Base-by-base conservation (phyloP, 169 alveolate genomes). In the Plasmodium inui region DNA sequence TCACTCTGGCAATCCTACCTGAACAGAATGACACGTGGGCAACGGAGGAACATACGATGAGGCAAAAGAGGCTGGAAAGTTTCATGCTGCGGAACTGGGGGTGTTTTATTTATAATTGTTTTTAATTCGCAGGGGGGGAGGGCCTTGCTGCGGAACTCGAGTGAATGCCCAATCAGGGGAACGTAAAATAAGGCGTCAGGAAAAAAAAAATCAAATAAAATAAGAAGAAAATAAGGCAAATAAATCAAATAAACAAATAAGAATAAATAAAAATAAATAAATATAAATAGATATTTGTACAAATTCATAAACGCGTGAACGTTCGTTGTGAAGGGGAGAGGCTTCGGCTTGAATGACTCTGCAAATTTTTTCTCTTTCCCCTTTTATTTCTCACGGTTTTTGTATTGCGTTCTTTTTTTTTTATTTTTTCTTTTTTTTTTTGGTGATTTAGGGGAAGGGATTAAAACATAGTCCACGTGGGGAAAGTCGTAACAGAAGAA, bases 21-120 rank as follows among this genome's bases (percentile, higher is more conserved):
- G 88, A 81, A 44, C 88, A 19, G 41, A 6, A 28, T 6, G 78
- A 46, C 34, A 81, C 3, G 41, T 81, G 72, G 67, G 74, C 70
- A 46, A 81, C 67, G 53, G 76, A 50, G 46, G 88, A 81, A 46
- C 57, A 32, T 46, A 81, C 46, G 88, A 50, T 3, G 70, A 81
- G 22, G 37, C 6, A 81, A 81, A 50, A 10, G 70, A 81, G 70
- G 28, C 71, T 81, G 50, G 70, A 53, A 81, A 14, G 17, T 22
- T 81, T 81, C 88, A 81, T 81, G 41, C 57, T 76, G 70, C 9
- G 50, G 50, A 76, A 67, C 76, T 67, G 37, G 37, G 37, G 37
- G 22, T 1, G n/a, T 67, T 67, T 6, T 67, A 67, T 67, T 19
- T 61, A 22, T 61, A 22, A 0, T 67, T 67, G 1, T 67, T n/a